A percentile compares a stretch with the other conserved stretches of the same genome.
Evolutionary conservation across 73 alveolate species (phyloP).

Genomic region (Effrenium voratum): DNA sequence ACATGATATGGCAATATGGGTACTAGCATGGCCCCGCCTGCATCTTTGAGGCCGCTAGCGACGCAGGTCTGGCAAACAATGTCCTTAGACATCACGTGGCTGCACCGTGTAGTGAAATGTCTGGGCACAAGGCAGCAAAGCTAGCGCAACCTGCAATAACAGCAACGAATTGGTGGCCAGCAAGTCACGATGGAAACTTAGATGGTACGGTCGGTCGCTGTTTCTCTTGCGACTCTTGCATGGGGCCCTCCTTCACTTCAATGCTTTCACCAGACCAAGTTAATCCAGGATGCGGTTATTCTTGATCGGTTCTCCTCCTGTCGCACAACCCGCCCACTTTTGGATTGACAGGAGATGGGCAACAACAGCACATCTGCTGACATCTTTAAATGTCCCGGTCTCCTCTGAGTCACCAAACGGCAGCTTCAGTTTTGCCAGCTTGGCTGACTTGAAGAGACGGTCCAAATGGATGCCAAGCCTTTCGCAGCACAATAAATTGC

Average conservation of each 20-base stretch:
- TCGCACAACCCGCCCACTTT: neutral
- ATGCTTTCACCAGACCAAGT: no score
- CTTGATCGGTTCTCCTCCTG: conserved; percentile 80
- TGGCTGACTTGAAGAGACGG: conserved; percentile 74
- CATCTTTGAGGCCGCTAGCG: conserved; percentile 71
- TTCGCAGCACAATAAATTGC: neutral
- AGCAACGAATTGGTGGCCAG: no score
- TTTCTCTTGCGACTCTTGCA: no score
- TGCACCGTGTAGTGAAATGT: neutral
- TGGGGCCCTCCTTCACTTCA: no score
- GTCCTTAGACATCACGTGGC: neutral
- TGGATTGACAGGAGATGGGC: no score
- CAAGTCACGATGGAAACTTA: no score
- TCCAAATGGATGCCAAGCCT: conserved; percentile 91
- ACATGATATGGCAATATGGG: neutral
- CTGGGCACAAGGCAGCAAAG: neutral
- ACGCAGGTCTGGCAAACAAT: conserved; percentile 81
- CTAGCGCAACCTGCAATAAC: no score
- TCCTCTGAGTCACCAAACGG: conserved; percentile 82
- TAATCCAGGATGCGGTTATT: no score
- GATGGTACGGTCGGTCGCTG: no score
- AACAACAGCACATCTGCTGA: no score
- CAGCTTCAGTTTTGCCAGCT: conserved; percentile 61
- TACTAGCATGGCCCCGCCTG: conserved; percentile 29
- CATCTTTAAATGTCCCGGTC: neutral